Conservation (phyloP, 129 eudicot genomes). For the Sambucus nigra region DNA sequence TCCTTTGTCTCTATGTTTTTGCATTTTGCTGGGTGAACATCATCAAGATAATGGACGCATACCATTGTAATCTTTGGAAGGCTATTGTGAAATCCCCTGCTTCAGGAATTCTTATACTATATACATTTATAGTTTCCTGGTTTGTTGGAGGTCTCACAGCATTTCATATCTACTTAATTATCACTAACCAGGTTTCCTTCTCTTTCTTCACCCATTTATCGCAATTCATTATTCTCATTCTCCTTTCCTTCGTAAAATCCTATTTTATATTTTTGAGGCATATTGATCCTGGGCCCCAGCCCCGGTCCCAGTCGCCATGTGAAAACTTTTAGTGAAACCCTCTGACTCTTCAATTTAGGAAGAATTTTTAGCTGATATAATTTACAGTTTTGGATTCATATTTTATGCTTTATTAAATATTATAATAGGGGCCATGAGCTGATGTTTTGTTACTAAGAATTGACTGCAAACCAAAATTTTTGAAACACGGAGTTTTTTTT, state of each 20-base stretch:
- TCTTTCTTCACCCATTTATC: background rate
- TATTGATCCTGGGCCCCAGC: too few species aligned
- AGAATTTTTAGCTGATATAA: too few species aligned
- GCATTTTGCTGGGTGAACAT: slow-evolving; percentile 41
- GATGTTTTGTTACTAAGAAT: too few species aligned
- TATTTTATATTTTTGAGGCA: too few species aligned
- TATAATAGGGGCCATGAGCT: too few species aligned
- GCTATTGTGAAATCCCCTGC: slow-evolving; percentile 43
- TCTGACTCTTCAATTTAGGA: too few species aligned
- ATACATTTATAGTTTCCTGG: slow-evolving; percentile 51
- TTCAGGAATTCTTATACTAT: slow-evolving; percentile 33
- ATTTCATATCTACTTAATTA: slow-evolving; percentile 46
- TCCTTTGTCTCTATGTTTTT: slow-evolving; percentile 45
- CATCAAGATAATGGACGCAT: slow-evolving; percentile 21
- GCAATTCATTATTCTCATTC: background rate
- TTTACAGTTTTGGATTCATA: too few species aligned
- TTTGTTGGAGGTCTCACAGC: slow-evolving; percentile 58
- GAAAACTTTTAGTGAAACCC: too few species aligned
- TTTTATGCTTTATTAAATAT: too few species aligned
- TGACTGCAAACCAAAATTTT: too few species aligned
- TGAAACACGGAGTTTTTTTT: too few species aligned
- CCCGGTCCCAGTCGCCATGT: too few species aligned
- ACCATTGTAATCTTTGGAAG: slow-evolving; percentile 22
- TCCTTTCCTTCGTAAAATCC: background rate
- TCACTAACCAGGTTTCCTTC: slow-evolving; percentile 51